These are phyloP conservation scores for Phialophora tarda DNA, from an alignment of 2,329 filamentous ascomycete species.

Conservation along the genomic window DNA sequence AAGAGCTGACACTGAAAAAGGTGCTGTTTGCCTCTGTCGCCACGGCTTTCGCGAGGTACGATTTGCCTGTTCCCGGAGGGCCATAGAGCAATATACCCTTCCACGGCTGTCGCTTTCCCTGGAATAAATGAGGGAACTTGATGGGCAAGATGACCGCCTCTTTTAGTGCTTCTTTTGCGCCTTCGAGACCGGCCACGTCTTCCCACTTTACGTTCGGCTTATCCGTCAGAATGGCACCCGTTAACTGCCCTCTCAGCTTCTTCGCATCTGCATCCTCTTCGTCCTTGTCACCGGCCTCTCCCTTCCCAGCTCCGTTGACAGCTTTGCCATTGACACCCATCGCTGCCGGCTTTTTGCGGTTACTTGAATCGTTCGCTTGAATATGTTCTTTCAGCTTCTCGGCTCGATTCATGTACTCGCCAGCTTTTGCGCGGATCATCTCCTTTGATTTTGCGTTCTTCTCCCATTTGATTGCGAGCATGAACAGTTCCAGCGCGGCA, in stretches of 20 bases:
- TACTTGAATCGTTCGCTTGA: slow-evolving; percentile 68
- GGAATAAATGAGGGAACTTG: slow-evolving; percentile 96
- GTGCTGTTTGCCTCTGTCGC: slow-evolving; percentile 98
- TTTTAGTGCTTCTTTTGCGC: slow-evolving; percentile 94
- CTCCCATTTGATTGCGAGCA: slow-evolving; percentile 99
- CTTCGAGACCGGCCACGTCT: slow-evolving; percentile 92
- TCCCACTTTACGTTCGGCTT: slow-evolving; percentile 98
- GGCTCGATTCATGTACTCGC: slow-evolving; percentile 97
- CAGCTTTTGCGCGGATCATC: slow-evolving; percentile 93
- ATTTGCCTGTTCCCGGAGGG: slow-evolving; percentile 95
- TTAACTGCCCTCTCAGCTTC: slow-evolving; percentile 88
- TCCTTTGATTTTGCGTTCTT: slow-evolving; percentile 97
- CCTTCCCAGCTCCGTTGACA: slow-evolving; percentile 59
- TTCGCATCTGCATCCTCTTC: slow-evolving; percentile 88
- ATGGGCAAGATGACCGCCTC: slow-evolving; percentile 97
- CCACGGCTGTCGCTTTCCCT: slow-evolving; percentile 96
- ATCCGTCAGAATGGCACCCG: slow-evolving; percentile 90
- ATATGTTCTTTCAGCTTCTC: slow-evolving; percentile 97
- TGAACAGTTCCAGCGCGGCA: slow-evolving; percentile 93
- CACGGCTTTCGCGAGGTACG: slow-evolving; percentile 94
- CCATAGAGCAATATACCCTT: slow-evolving; percentile 97
- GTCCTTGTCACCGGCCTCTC: slow-evolving; percentile 66
- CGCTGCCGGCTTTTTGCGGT: slow-evolving; percentile 58
- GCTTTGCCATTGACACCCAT: slow-evolving; percentile 59
- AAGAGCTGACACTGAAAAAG: slow-evolving; percentile 98